Conservation (phyloP, 1,284 basidiomycete species). For the Vanrija pseudolonga region DNA sequence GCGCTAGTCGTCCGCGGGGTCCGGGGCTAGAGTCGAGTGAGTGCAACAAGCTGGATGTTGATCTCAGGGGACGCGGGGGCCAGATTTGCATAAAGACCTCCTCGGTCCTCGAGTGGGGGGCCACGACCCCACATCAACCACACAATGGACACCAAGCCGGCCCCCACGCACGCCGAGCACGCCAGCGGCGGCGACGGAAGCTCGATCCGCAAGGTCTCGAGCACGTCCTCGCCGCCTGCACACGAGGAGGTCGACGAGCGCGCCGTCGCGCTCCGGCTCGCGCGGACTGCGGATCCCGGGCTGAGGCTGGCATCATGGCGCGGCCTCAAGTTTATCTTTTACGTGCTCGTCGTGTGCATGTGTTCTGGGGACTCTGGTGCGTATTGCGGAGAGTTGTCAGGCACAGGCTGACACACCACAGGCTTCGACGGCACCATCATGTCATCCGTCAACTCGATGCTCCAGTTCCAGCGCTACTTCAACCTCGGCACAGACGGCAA, state of each 20-base stretch:
- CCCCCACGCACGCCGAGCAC: not conserved
- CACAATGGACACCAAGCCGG: too few relatives aligned
- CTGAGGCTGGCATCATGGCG: slow-evolving; percentile 48
- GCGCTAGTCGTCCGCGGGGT: too few relatives aligned
- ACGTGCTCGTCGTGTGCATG: slow-evolving; percentile 54
- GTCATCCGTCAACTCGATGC: slow-evolving; percentile 57
- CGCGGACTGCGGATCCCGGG: slow-evolving; percentile 56
- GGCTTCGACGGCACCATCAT: slow-evolving; percentile 57
- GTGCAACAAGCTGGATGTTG: too few relatives aligned
- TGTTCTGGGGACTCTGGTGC: slow-evolving; percentile 40
- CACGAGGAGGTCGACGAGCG: slow-evolving; percentile 12
- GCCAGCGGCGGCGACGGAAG: not conserved
- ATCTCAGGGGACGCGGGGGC: too few relatives aligned
- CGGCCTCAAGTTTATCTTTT: slow-evolving; percentile 49
- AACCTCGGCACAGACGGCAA: slow-evolving; percentile 40
- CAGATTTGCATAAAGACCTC: too few relatives aligned
- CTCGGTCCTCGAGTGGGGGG: too few relatives aligned
- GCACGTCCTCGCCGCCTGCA: too few relatives aligned
- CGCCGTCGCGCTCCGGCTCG: slow-evolving; percentile 50
- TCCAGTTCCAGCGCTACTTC: slow-evolving; percentile 55
- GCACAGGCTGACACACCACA: not conserved
- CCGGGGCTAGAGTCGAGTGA: too few relatives aligned
- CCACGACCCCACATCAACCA: too few relatives aligned
- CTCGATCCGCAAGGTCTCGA: not conserved
- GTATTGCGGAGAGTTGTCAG: too few relatives aligned